Evolutionary conservation across 2,329 filamentous ascomycete species (phyloP).

Genomic region (Aspergillus thermomutatus): DNA sequence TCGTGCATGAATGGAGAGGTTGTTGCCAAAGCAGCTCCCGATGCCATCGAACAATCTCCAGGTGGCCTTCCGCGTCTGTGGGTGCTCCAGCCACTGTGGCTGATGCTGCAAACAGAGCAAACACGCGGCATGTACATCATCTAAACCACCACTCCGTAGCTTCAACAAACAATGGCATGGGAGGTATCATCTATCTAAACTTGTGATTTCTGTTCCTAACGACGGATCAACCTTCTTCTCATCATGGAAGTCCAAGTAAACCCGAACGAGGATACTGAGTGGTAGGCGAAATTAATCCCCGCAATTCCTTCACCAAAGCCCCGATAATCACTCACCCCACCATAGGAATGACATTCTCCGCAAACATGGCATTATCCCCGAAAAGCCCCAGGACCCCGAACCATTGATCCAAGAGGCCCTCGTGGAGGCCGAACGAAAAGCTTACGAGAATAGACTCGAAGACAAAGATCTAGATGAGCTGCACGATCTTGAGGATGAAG

Average conservation of each 20-base stretch:
- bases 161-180: constrained; percentile 6
- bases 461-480: constrained; percentile 94
- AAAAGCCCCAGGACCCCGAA: constrained; percentile 92
- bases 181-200: constrained; percentile 3
- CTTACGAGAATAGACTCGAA: constrained; percentile 88
- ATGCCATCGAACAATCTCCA: constrained; percentile 27
- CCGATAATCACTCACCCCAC: constrained; percentile 12
- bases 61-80: constrained; percentile 41
- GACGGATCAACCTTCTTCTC: constrained; percentile 22
- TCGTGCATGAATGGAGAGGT: constrained; percentile 9
- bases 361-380: constrained; percentile 95
- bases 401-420: constrained; percentile 95
- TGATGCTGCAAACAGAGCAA: constrained; percentile 36
- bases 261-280: constrained; percentile 97
- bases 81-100: constrained; percentile 23
- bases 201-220: neutral
- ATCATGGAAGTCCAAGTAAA: constrained; percentile 76
- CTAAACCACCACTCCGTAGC: neutral
- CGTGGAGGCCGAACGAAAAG: constrained; percentile 73
- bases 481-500: constrained; percentile 88
- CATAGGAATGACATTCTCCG: constrained; percentile 95
- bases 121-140: constrained; percentile 31
- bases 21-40: constrained; percentile 16
- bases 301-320: constrained; percentile 10
- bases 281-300: constrained; percentile 52